Base-by-base conservation (phyloP, 345 rosid genomes). In the Carallia brachiata region DNA sequence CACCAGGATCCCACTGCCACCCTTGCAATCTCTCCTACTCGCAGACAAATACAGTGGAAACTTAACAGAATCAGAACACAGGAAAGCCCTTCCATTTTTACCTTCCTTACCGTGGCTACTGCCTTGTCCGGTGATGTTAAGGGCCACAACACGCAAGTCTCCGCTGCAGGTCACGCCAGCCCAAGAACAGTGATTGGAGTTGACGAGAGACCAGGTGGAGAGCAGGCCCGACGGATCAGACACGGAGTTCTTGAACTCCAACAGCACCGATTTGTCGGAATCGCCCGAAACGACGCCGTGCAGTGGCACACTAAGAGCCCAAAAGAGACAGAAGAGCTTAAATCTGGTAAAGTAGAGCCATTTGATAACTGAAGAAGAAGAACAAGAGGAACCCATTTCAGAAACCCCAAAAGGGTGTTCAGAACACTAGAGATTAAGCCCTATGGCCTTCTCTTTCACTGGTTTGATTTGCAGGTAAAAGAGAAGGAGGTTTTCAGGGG, bases 11-110 rank as follows among this genome's bases (percentile, higher is more conserved):
- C 76, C 80, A 17, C 61, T 73, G 75, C 75, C 77, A 59, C 69
- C 82, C 62, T 59, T 58, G 65, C 96, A 91, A 34, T 71, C 76
- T 77, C 94, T 89, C 70, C 94, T 78, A 69, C 84, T 73, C 52
- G 91, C 96, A 82, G 84, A 81, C 63, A 88, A 90, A 72, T 91
- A 88, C 32, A 91, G 37, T 2, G 98, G 92, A 75, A 84, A 84
- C 75, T 79, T 78, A 62, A 77, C 81, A 52, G 80, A 84, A 83
- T 81, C 85, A 65, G 84, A 78, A 36, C 96, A 90, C 72, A 82
- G 81, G 65, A 73, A 70, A 69, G 74, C 75, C 54, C 61, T 71
- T 31, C 66, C 75, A 79, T 72, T 71, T n/a, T 15, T 82, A 75
- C 90, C 96, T 80, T 72, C 61, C 34, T 77, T 67, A 30, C 73